Conservation (phyloP, 1,139 yeast species). For the Taphrina wiesneri region DNA sequence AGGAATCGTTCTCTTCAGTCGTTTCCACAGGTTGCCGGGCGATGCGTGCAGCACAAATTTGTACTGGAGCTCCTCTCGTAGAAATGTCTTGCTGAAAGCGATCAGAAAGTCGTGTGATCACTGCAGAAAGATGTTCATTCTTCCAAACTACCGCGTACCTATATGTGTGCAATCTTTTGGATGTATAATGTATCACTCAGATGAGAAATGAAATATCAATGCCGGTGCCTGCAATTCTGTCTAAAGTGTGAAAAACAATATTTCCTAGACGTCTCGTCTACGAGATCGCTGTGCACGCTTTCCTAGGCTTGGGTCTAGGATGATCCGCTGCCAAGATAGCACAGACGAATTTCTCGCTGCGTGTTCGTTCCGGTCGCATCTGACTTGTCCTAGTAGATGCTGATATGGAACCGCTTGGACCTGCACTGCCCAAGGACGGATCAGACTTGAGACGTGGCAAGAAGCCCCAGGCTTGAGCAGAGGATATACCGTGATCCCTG, state of each 20-base stretch:
- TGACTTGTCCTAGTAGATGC: neutral
- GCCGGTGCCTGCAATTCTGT: too few species aligned
- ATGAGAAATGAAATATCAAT: too few species aligned
- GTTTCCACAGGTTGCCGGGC: too few species aligned
- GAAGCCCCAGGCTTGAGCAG: neutral
- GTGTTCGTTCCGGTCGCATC: neutral
- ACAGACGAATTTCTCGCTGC: constrained; percentile 17
- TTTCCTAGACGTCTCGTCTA: neutral
- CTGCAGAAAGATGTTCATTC: too few species aligned
- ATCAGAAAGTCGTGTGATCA: neutral
- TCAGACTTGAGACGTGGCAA: neutral
- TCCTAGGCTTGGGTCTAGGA: constrained; percentile 1
- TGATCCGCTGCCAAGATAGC: constrained; percentile 17
- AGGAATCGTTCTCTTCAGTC: neutral
- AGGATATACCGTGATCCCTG: neutral
- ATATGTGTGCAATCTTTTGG: too few species aligned
- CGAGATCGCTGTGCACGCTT: neutral
- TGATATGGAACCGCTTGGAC: neutral
- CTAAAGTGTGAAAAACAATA: too few species aligned
- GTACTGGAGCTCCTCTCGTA: neutral
- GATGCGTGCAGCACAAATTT: neutral
- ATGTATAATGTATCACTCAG: too few species aligned
- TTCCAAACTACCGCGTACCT: too few species aligned
- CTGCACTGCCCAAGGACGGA: neutral
- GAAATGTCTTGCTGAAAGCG: too few species aligned